Base-by-base conservation (phyloP, 2,329 filamentous ascomycete genomes). In the Cytospora piceicola region DNA sequence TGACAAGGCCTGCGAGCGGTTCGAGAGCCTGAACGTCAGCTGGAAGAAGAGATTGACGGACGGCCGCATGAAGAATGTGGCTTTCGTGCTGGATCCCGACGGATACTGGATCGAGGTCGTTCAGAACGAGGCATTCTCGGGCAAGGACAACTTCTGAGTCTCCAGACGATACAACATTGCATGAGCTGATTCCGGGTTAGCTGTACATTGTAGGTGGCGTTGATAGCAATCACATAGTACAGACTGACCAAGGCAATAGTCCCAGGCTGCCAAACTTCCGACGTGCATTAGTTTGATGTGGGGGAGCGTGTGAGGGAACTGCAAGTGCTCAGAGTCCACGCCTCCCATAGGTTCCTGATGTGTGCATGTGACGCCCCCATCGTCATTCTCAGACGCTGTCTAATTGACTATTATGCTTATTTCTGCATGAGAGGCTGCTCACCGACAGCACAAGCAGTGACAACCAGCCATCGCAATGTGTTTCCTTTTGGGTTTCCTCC, bases 41-140 rank as follows among this genome's bases (percentile, higher is more conserved):
- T 99, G 93, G 92, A 97, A 97, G 88, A 98, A 98, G 88, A 85
- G 92, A 70, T 83, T 98, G 68, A 96, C 92, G 2, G 94, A 98
- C 69, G 94, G 94, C 2, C 83, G 86, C 55, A 97, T 97, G 94
- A 94, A 92, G 84, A 92, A 95, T 70, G 89, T 98, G 62, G 95
- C 95, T 0, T 98, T 98, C 75, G 80, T 98, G 56, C 82, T 97
- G 57, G 94, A 94, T 71, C 93, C 94, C 0, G 93, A 97, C 78
- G 87, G 85, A 58, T 96, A 96, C 79, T 96, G 91, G 92, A 85
- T 93, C 62, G 88, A 90, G 78, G 75, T 90, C 72, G 82, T 97
- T 59, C 92, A 96, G 80, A 96, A 96, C 72, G 89, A 92, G 78
- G 83, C 81, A 62, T 81, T 91, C 66, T 84, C 78, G 7, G 82